A percentile compares a stretch with the other conserved stretches of the same genome.
Conservation (phyloP, 108 stramenopile genomes). For the Fragilaria crotonensis region DNA sequence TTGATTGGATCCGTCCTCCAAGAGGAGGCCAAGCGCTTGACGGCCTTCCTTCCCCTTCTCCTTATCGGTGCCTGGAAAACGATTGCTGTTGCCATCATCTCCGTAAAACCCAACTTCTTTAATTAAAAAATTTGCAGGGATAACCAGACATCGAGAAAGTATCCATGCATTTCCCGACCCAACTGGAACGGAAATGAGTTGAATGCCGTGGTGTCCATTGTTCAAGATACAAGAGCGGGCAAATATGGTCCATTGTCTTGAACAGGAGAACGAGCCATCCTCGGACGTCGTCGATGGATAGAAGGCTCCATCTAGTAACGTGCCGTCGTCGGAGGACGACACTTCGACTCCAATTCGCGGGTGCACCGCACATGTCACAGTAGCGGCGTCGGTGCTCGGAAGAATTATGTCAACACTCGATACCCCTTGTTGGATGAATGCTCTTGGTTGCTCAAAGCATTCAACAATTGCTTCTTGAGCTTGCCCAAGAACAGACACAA, state of each 20-base stretch:
- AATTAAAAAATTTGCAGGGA: constrained; percentile 19
- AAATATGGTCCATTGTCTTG: constrained; percentile 51
- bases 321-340: background rate
- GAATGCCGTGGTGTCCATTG: constrained; percentile 17
- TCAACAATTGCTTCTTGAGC: background rate
- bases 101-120: constrained; percentile 57
- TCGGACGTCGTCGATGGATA: background rate
- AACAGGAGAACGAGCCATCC: constrained; percentile 1
- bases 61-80: constrained; percentile 48
- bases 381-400: background rate
- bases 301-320: background rate
- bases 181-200: constrained; percentile 49
- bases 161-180: constrained; percentile 9
- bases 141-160: constrained; percentile 2
- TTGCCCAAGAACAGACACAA: background rate
- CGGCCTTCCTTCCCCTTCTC: constrained; percentile 43
- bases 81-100: constrained; percentile 62
- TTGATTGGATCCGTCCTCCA: constrained; percentile 14
- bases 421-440: background rate
- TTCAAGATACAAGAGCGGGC: constrained; percentile 25
- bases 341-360: background rate
- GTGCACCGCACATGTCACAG: background rate
- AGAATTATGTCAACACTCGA: background rate
- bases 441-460: background rate
- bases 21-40: constrained; percentile 53